Base-by-base conservation (phyloP, 2,329 filamentous ascomycete genomes). In the Aspergillus ochraceoroseus region DNA sequence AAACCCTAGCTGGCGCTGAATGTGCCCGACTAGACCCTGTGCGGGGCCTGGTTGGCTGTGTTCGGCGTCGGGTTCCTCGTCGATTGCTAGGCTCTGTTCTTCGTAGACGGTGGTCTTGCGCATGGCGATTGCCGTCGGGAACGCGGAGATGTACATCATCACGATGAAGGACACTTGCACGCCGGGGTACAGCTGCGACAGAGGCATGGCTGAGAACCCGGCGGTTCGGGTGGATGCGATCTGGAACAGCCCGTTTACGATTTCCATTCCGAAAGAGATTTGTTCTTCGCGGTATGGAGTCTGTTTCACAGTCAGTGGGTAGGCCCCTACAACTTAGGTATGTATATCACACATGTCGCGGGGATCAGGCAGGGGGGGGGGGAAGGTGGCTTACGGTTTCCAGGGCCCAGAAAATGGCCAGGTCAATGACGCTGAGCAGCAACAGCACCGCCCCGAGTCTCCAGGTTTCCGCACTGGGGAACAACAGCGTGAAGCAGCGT, bases 401-500 rank as follows among this genome's bases (percentile, higher is more conserved):
- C 44, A 95, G 77, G 44, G 94, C 80, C 19, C 44, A 47, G 62
- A 95, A 95, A 57, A 95, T 83, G 29, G 95, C 70, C 46, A 95
- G 59, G 63, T 96, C 90, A 19, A 92, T 66, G 5, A 74, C 79
- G 58, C 95, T 96, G 38, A 96, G 73, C 4, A 82, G 59, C 4
- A 94, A 71, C 7, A 96, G 72, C 14, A 95, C 82, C 67, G 78
- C 83, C 56, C 95, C 90, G 0, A 96, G 72, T 85, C 87, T 92
- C 90, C 89, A 95, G 0, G 86, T 95, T 3, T 88, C 86, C 26
- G 77, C 79, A 0, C 83, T 80, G 0, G 90, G 90, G 52, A 96
- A 96, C 0, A 96, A 71, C 8, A 95, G 71, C 0, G 90, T 96
- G 58, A 95, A 98, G 66, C 92, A 96, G 32, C 92, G 84, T 58